phyloP scores from a whole-genome alignment of 2,329 filamentous ascomycete genomes.

The Chaetomiaceae sp. region DNA sequence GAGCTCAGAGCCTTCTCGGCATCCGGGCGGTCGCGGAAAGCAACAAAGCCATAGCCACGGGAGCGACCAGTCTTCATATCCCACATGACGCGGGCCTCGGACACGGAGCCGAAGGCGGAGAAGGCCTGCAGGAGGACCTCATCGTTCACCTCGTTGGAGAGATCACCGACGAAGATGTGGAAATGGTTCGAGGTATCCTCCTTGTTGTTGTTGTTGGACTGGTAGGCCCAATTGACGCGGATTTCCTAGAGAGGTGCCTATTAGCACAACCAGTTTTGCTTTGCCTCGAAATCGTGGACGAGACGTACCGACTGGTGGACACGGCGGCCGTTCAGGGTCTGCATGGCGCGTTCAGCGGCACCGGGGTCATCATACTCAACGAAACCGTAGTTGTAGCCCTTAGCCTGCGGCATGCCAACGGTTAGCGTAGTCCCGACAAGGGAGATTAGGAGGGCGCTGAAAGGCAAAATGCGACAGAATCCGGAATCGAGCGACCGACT shows the following conservation, averaged over 20 bases:
- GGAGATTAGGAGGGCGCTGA: background rate
- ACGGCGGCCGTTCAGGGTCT: constrained; percentile 88
- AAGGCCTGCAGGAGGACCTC: constrained; percentile 92
- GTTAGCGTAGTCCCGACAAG: too few relatives aligned
- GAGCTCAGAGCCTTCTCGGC: constrained; percentile 94
- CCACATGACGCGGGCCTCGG: constrained; percentile 99
- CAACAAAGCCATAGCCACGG: constrained; percentile 95
- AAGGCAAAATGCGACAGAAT: background rate
- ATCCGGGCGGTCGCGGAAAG: constrained; percentile 88
- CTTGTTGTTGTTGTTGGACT: constrained; percentile 89
- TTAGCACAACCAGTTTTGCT: constrained; percentile 8
- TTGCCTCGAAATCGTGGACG: too few relatives aligned
- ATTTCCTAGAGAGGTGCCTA: constrained; percentile 63
- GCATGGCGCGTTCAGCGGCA: constrained; percentile 94
- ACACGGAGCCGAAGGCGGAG: constrained; percentile 90
- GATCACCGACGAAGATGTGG: constrained; percentile 96
- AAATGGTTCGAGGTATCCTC: constrained; percentile 98
- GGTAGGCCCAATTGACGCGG: constrained; percentile 98
- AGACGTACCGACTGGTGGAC: constrained; percentile 85
- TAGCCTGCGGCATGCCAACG: constrained; percentile 51
- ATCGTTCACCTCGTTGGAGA: constrained; percentile 98
- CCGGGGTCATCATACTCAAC: constrained; percentile 98
- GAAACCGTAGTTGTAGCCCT: constrained; percentile 98
- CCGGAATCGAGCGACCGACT: background rate
- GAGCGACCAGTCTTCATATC: constrained; percentile 99